Conservation (phyloP, 2,329 filamentous ascomycete genomes). For the Venturia oleaginea region DNA sequence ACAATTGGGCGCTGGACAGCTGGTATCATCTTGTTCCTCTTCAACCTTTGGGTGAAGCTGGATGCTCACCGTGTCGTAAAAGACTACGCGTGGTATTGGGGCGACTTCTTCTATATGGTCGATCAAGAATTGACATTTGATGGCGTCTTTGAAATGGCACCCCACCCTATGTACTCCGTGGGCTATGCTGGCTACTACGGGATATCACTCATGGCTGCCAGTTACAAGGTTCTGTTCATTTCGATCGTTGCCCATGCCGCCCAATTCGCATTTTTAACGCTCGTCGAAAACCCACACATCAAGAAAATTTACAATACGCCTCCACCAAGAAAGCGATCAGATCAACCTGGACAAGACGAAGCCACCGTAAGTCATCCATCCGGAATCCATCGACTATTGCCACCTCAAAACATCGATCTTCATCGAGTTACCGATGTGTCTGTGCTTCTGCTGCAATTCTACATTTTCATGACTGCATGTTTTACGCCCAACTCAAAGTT, state of each 20-base stretch:
- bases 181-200: slow-evolving; percentile 97
- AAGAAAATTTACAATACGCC: slow-evolving; percentile 92
- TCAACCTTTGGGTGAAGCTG: slow-evolving; percentile 98
- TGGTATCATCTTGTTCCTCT: slow-evolving; percentile 71
- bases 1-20: slow-evolving; percentile 66
- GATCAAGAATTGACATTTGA: slow-evolving; percentile 98
- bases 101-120: slow-evolving; percentile 97
- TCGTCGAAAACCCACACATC: slow-evolving; percentile 95
- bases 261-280: slow-evolving; percentile 84
- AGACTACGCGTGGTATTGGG: slow-evolving; percentile 99
- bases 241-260: slow-evolving; percentile 90
- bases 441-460: slow-evolving; percentile 65
- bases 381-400: slow-evolving; percentile 74
- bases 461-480: slow-evolving; percentile 64
- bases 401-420: slow-evolving; percentile 74
- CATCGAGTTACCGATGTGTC: slow-evolving; percentile 80
- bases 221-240: slow-evolving; percentile 95
- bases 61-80: slow-evolving; percentile 97
- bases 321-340: slow-evolving; percentile 54
- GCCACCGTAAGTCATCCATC: slow-evolving; percentile 42
- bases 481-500: slow-evolving; percentile 67
- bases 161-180: slow-evolving; percentile 97
- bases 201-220: slow-evolving; percentile 95
- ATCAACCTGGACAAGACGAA: slow-evolving; percentile 29
- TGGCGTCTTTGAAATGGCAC: slow-evolving; percentile 97